Evolutionary conservation across 495 filamentous ascomycete species (phyloP).

Genomic region (Penicillium flavigenum): DNA sequence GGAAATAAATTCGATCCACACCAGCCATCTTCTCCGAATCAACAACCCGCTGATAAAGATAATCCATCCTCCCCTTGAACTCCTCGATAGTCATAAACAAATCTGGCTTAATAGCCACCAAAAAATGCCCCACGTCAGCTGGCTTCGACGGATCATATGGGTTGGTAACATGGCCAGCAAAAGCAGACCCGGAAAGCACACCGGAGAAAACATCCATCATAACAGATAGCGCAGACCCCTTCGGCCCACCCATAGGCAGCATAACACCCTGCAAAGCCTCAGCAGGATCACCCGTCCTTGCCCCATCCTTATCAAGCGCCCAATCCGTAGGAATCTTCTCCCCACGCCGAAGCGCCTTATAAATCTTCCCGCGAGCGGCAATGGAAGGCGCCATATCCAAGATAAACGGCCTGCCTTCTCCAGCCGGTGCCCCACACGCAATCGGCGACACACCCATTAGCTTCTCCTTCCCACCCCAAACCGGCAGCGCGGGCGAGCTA

Average conservation of each 20-base stretch:
- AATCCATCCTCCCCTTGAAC: slow-evolving; percentile 68
- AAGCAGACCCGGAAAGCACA: slow-evolving; percentile 66
- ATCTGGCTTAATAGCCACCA: slow-evolving; percentile 74
- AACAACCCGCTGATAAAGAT: slow-evolving; percentile 63
- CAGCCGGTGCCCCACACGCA: slow-evolving; percentile 69
- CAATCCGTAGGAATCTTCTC: slow-evolving; percentile 74
- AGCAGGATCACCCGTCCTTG: slow-evolving; percentile 64
- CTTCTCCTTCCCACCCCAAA: slow-evolving; percentile 66
- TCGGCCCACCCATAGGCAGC: slow-evolving; percentile 78
- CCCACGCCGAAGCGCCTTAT: slow-evolving; percentile 67
- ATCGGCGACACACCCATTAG: slow-evolving; percentile 76
- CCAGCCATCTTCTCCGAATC: slow-evolving; percentile 64
- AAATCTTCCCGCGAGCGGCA: slow-evolving; percentile 72
- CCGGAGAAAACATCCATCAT: slow-evolving; percentile 89
- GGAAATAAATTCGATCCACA: slow-evolving; percentile 76
- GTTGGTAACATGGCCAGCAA: slow-evolving; percentile 68
- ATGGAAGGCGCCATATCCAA: slow-evolving; percentile 77
- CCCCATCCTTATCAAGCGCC: slow-evolving; percentile 71
- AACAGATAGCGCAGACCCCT: slow-evolving; percentile 67
- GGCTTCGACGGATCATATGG: slow-evolving; percentile 68
- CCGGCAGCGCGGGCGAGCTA: slow-evolving; percentile 69
- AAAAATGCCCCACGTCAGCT: slow-evolving; percentile 74
- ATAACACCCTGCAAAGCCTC: slow-evolving; percentile 68
- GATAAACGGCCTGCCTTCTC: slow-evolving; percentile 57
- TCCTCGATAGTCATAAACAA: slow-evolving; percentile 70